phyloP scores from a whole-genome alignment of 306 rosid species.

The Casuarina equisetifolia region DNA sequence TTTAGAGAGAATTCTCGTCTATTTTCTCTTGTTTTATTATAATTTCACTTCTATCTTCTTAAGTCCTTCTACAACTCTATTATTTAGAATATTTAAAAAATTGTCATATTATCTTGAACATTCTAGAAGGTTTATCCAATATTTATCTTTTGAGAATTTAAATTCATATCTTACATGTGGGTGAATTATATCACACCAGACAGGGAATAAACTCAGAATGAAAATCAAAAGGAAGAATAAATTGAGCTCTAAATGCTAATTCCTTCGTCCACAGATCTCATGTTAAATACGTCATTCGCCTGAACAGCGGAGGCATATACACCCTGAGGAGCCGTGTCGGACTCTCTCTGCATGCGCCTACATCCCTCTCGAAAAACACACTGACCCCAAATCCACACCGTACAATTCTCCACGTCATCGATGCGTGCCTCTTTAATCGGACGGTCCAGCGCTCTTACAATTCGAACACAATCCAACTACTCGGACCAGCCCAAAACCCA shows the following conservation, averaged over 20 bases:
- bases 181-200: no score
- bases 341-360: constrained; percentile 1
- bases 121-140: no score
- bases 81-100: no score
- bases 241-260: neutral
- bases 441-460: constrained; percentile 25
- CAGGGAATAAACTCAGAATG: no score
- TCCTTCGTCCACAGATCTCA: neutral
- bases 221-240: neutral
- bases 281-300: constrained; percentile 30
- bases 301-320: constrained; percentile 1
- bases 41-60: no score
- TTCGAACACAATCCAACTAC: constrained; percentile 13
- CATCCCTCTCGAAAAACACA: constrained; percentile 70
- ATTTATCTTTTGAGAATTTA: no score
- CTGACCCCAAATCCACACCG: constrained; percentile 45
- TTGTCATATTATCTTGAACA: no score
- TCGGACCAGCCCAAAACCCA: constrained; percentile 30
- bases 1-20: no score
- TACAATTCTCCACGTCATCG: constrained; percentile 50
- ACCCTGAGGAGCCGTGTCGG: constrained; percentile 41
- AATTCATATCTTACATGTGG: no score
- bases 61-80: no score
- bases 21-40: no score
- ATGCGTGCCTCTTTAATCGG: constrained; percentile 44